Conservation (phyloP, 2,329 filamentous ascomycete species). For the Intubia oerlemansii region DNA sequence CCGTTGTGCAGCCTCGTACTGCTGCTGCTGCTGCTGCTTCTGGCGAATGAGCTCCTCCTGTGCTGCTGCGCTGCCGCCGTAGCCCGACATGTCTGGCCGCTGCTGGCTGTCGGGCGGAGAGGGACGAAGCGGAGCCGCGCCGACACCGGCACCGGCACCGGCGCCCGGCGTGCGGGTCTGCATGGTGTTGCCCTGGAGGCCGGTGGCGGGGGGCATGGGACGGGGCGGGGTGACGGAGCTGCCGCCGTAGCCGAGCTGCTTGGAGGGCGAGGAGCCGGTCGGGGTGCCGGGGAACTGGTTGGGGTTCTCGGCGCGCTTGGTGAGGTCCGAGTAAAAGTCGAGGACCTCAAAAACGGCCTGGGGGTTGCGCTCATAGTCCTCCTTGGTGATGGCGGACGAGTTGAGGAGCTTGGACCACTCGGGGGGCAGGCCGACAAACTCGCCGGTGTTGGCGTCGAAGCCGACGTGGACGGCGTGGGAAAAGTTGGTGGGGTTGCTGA, state of each 20-base stretch:
- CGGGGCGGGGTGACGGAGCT: conserved; percentile 46
- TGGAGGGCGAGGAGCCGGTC: conserved; percentile 31
- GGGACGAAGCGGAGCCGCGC: conserved; percentile 17
- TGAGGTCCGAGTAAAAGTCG: conserved; percentile 66
- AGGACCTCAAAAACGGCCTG: conserved; percentile 65
- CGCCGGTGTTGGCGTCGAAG: conserved; percentile 85
- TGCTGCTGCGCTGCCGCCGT: conserved; percentile 29
- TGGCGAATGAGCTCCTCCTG: conserved; percentile 35
- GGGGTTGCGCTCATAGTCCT: conserved; percentile 95
- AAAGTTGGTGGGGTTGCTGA: conserved; percentile 97
- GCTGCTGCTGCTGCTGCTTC: conserved; percentile 28
- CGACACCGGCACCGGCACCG: no score
- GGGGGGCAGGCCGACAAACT: conserved; percentile 80
- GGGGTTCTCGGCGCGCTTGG: conserved; percentile 52
- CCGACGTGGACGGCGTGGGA: conserved; percentile 92
- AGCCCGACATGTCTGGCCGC: conserved; percentile 30
- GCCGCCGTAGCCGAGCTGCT: conserved; percentile 40
- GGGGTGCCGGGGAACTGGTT: conserved; percentile 44
- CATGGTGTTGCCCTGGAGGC: conserved; percentile 20
- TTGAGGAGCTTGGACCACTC: conserved; percentile 97
- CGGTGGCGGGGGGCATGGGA: conserved; percentile 35
- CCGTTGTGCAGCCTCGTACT: conserved; percentile 34
- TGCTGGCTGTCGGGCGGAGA: conserved; percentile 24
- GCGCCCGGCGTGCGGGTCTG: no score
- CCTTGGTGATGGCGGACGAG: conserved; percentile 91